These are phyloP conservation scores for Pythium coloratum DNA, from an alignment of 352 stramenopile genomes.

Conservation along the genomic window DNA sequence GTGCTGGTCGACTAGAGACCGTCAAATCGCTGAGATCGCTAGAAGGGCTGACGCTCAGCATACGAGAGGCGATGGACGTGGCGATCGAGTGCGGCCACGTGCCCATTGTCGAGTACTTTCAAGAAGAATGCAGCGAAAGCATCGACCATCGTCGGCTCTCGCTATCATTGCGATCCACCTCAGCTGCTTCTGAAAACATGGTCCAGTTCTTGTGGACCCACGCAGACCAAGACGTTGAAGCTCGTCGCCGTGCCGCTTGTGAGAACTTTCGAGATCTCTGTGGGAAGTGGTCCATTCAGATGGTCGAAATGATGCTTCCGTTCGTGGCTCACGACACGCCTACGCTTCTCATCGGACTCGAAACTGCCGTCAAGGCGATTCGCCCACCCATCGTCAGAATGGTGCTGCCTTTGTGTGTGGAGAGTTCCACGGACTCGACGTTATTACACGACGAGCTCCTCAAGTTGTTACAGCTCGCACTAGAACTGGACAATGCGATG, in stretches of 20 bases:
- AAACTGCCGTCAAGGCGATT: not conserved
- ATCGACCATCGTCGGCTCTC: not conserved
- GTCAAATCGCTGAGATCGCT: slow-evolving; percentile 2
- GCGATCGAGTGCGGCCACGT: slow-evolving; percentile 1
- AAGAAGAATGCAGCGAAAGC: not conserved
- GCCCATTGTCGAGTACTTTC: not conserved
- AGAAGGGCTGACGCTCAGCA: not conserved
- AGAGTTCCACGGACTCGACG: not conserved
- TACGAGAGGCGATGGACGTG: not conserved
- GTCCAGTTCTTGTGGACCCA: slow-evolving; percentile 6
- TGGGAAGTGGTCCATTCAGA: not conserved
- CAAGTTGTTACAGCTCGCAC: not conserved
- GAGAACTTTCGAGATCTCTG: not conserved
- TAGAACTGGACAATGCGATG: not conserved
- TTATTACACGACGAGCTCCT: not conserved
- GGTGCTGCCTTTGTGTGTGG: not conserved
- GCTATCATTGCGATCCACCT: not conserved
- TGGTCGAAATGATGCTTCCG: not conserved
- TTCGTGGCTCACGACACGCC: not conserved
- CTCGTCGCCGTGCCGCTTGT: not conserved
- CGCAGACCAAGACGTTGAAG: not conserved
- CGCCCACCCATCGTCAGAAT: not conserved
- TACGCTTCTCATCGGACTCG: not conserved
- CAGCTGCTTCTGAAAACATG: not conserved
- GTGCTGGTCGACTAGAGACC: not conserved